phyloP scores from a whole-genome alignment of 768 basidiomycete species.

The Dioszegia crocea region DNA sequence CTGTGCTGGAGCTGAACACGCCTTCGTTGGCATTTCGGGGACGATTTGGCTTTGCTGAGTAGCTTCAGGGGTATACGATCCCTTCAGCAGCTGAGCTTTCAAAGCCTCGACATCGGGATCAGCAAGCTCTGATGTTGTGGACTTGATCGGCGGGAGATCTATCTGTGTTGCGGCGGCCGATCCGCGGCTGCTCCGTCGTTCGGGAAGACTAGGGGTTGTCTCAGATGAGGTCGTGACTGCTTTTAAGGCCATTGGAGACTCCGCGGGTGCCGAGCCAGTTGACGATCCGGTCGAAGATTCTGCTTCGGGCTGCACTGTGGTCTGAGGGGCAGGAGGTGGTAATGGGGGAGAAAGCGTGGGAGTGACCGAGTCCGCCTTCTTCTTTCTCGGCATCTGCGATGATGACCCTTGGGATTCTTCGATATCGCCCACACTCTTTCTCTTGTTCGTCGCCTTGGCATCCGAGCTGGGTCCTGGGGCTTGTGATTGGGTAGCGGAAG shows the following conservation, averaged over 20 bases:
- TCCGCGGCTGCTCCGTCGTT: too few species aligned
- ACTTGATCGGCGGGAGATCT: not conserved
- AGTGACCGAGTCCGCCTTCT: not conserved
- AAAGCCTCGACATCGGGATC: not conserved
- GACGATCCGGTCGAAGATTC: not conserved
- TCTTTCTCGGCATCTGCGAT: not conserved
- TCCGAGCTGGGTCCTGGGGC: not conserved
- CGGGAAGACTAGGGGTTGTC: too few species aligned
- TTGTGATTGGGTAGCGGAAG: not conserved
- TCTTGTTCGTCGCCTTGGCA: not conserved
- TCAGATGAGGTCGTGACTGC: too few species aligned
- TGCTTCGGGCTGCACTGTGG: too few species aligned
- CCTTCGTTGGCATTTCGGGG: not conserved
- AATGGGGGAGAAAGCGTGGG: not conserved
- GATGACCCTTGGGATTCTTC: not conserved
- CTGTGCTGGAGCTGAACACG: too few species aligned
- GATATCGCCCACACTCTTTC: not conserved
- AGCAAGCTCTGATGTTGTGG: not conserved
- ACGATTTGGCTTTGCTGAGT: not conserved
- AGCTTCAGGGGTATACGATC: not conserved
- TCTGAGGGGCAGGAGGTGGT: too few species aligned
- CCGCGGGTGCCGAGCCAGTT: not conserved
- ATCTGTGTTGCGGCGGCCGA: not conserved
- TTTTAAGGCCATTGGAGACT: too few species aligned
- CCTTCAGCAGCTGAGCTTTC: not conserved